Conservation (phyloP, 2,329 filamentous ascomycete genomes). For the Hypoxylon sp. region DNA sequence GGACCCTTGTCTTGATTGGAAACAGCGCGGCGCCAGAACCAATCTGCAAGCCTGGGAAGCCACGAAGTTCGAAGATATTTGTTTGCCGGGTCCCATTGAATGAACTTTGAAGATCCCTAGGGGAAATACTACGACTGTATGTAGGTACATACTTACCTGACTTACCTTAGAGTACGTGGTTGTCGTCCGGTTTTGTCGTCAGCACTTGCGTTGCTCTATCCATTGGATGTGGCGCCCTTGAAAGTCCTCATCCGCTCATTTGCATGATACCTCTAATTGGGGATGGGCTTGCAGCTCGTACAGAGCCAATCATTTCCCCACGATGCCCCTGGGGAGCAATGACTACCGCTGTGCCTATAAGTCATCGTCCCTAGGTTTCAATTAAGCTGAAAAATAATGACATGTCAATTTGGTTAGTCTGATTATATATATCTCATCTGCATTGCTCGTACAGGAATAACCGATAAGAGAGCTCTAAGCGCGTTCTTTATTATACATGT, state of each 20-base stretch:
- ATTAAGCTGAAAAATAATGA: constrained; percentile 34
- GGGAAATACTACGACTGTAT: constrained; percentile 3
- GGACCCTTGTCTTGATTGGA: constrained; percentile 34
- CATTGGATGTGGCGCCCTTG: constrained; percentile 11
- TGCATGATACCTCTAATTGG: constrained; percentile 31
- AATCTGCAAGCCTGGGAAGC: constrained; percentile 29
- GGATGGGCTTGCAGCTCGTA: constrained; percentile 16
- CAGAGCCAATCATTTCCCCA: constrained; percentile 37
- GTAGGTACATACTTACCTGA: neutral
- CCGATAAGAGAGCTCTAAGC: constrained; percentile 11
- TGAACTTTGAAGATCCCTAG: constrained; percentile 10
- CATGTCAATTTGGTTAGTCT: constrained; percentile 24
- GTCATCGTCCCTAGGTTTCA: constrained; percentile 13
- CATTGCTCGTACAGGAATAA: constrained; percentile 2
- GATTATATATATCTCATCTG: constrained; percentile 14
- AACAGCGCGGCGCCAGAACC: constrained; percentile 14
- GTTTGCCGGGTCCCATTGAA: constrained; percentile 18
- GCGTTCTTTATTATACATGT: neutral
- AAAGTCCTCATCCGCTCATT: neutral
- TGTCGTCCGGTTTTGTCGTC: constrained; percentile 9
- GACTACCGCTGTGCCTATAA: neutral
- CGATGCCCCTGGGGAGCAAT: constrained; percentile 11
- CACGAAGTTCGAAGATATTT: constrained; percentile 33
- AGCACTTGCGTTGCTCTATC: constrained; percentile 10
- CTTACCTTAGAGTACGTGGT: constrained; percentile 8